Evolutionary conservation across 1,139 yeast genomes (phyloP).

Genomic region (Wickerhamomyces sp.): DNA sequence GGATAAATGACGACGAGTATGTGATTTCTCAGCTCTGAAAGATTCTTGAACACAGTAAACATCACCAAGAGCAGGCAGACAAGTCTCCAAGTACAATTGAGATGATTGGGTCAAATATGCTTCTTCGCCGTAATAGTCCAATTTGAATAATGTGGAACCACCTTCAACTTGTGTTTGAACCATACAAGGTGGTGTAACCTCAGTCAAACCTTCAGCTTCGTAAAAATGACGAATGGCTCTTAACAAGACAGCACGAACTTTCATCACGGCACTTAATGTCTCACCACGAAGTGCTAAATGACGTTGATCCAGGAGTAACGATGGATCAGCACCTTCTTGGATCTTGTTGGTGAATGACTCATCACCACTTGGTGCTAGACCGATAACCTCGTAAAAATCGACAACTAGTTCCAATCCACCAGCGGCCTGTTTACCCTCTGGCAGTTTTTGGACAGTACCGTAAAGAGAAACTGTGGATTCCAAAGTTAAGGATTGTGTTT

Average conservation of each 20-base stretch:
- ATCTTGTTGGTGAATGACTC: slow-evolving; percentile 93
- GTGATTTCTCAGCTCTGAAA: slow-evolving; percentile 98
- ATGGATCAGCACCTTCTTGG: slow-evolving; percentile 91
- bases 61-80: slow-evolving; percentile 94
- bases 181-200: slow-evolving; percentile 99
- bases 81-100: slow-evolving; percentile 93
- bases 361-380: slow-evolving; percentile 94
- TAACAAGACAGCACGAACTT: slow-evolving; percentile 82
- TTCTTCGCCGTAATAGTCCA: slow-evolving; percentile 95
- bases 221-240: slow-evolving; percentile 72
- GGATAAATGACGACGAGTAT: slow-evolving; percentile 95
- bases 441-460: slow-evolving; percentile 78
- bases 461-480: slow-evolving; percentile 79
- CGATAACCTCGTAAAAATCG: slow-evolving; percentile 83
- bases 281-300: slow-evolving; percentile 96
- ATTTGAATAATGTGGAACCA: slow-evolving; percentile 90
- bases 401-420: slow-evolving; percentile 94
- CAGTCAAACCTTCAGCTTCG: slow-evolving; percentile 69
- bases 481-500: slow-evolving; percentile 77
- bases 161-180: slow-evolving; percentile 99
- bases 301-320: slow-evolving; percentile 87
- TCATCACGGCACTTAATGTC: slow-evolving; percentile 88
- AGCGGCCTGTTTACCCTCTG: slow-evolving; percentile 96
- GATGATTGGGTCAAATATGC: slow-evolving; percentile 97
- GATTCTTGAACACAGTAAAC: slow-evolving; percentile 97